Evolutionary conservation across 2,329 filamentous ascomycete species (phyloP), one percentile per base, ranked within the genome.

Genomic region (Tolypocladium paradoxum): DNA sequence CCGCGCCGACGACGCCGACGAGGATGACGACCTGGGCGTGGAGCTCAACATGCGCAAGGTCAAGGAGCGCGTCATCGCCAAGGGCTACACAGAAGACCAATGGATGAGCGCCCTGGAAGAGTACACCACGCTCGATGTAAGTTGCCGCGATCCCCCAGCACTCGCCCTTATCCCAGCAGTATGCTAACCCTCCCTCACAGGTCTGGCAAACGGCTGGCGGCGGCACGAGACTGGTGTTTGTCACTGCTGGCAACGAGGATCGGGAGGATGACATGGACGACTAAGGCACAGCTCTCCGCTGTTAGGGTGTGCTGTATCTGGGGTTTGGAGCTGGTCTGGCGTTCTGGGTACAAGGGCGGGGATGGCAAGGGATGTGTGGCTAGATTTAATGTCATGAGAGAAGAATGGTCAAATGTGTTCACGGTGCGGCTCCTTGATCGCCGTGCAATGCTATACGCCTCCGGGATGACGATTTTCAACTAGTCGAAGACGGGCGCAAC

Each of bases 71-170:
- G 90, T 99, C 33, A 78, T 97, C 62, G 93, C 91, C 51, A 96
- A 96, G 79, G 93, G 93, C 3, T 99, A 96, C 70, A 99, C 92
- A 0, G 86, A 90, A 59, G 90, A 97, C 70, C 91, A 99, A 70
- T 90, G 96, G 73, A 78, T 88, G 64, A 81, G 81, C 60, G 86
- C 91, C 22, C 77, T 99, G 66, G 86, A 96, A 57, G 92, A 96
- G 74, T 97, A 99, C 71, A 85, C 88, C 3, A 76, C 81, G 59
- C 73, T 95, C 56, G 88, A 96, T 75, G 93, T 97, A 76, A 89
- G 91, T 85, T 59, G 64, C 31, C 14, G n/a, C 22, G 8, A 22
- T 31, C 29, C 16, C 14, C 12, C 18, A 11, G 18, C 18, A 12
- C 43, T 20, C 11, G 3, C 48, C 27, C 14, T 1, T 11, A 27